Base-by-base conservation (phyloP, 345 rosid genomes). In the Eucalyptus brandiana region DNA sequence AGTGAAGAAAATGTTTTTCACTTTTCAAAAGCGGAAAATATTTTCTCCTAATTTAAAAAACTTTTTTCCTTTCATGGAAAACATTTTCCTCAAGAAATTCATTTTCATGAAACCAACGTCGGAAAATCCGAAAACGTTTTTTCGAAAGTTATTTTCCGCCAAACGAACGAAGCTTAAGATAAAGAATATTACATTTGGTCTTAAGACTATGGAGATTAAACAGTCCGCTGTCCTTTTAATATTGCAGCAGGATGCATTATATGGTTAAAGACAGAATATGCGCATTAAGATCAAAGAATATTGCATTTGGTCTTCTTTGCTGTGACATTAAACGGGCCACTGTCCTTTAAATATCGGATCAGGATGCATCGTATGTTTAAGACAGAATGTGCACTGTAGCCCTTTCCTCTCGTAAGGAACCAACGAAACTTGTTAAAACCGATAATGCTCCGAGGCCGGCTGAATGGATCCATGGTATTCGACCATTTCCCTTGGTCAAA, bases 71-170 rank as follows among this genome's bases (percentile, higher is more conserved):
- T 51, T 51, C 23, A 51, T 7, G 23, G 0, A 18, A 51, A 51
- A 51, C 4, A 51, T 51, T 51, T 51, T 51, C 23, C 0, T 1
- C 0, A 51, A 18, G 0, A 7, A 51, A 51, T 51, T 18, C 23
- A 51, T 51, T 7, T 51, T 2, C 1, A 1, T 18, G 8, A 51
- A 51, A 51, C 4, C 1, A 51, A 51, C 9, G 0, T 2, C 0
- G 2, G 0, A 51, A 51, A 51, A 51, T 51, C 2, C 2, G 0
- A 51, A 51, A 51, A 3, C 0, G 0, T 51, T 51, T 51, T 51
- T 2, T 7, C 0, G 0, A 0, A 51, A 51, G 18, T 51, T 18
- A 51, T 51, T 51, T 51, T 51, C 1, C 2, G 0, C 2, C 0
- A 51, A 51, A 51, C 9, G 2, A 51, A 51, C 4, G 0, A 18